Base-by-base conservation (phyloP, 495 filamentous ascomycete genomes). In the Pyronema omphalodes region DNA sequence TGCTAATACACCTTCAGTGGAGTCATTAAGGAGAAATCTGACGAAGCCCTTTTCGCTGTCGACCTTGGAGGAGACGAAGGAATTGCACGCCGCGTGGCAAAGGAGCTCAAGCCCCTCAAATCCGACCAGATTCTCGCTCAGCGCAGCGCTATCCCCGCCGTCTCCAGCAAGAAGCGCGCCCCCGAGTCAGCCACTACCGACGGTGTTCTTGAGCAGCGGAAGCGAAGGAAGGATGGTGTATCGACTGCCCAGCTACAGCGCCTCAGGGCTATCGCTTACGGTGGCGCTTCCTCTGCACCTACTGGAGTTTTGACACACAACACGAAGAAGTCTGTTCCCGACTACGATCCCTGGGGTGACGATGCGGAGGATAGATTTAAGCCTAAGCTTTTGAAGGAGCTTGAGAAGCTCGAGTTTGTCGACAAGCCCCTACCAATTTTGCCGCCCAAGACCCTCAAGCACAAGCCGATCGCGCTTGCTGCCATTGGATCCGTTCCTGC, bases 91-190 rank as follows among this genome's bases (percentile, higher is more conserved):
- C 68, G 73, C 53, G 73, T 77, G 60, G 68, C 76, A 41, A 83
- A 84, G 63, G 66, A 67, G 41, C 73, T 79, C 64, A 93, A 91
- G 67, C 71, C 75, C 9, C 75, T 96, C 52, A 93, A 85, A 68
- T 75, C 80, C 51, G 88, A 96, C 58, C 83, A 95, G 66, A 96
- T 98, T 55, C 77, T 98, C 51, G 81, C 86, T 3, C 74, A 79
- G 57, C 78, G 91, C 40, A 93, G 86, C 37, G 83, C 78, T 4
- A 74, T 95, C 18, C 82, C 86, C 0, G 80, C 81, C 4, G 76
- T 96, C 1, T 74, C 82, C 18, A 72, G 75, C 35, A 76, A 80
- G 56, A 98, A 95, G 68, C 79, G 91, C 33, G 60, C 75, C 11
- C 77, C 73, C 40, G 64, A 68, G 7, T 73, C 68, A 12, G 65